Conservation (phyloP, 768 basidiomycete species). For the Postia placenta region DNA sequence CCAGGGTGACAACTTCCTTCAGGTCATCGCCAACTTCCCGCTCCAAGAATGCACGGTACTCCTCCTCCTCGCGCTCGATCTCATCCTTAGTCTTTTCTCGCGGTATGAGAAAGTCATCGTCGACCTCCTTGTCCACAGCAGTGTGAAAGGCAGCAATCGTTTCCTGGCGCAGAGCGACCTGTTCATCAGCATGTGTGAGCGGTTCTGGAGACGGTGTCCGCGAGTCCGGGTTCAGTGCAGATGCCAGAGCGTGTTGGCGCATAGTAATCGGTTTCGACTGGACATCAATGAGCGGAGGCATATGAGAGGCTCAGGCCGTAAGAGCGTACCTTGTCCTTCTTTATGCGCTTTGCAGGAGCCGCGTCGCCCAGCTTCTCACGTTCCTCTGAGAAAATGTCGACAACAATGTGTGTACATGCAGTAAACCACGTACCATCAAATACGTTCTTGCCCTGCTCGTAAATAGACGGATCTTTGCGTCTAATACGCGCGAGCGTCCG, state of each 20-base stretch:
- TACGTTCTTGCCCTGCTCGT: conserved; percentile 60
- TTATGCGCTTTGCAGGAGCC: conserved; percentile 16
- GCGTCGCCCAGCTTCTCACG: conserved; percentile 39
- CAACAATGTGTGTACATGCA: neutral
- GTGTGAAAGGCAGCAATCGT: conserved; percentile 80
- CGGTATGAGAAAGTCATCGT: conserved; percentile 65
- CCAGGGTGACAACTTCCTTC: conserved; percentile 57
- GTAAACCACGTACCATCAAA: conserved; percentile 63
- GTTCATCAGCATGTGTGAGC: conserved; percentile 74
- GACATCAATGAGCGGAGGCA: neutral
- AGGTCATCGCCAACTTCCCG: conserved; percentile 78
- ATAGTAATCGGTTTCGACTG: conserved; percentile 71
- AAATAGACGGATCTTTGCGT: conserved; percentile 79
- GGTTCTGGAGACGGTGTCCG: conserved; percentile 47
- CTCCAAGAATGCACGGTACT: conserved; percentile 78
- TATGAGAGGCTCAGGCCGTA: too few relatives aligned
- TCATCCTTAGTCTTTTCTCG: conserved; percentile 79
- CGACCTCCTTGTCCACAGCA: conserved; percentile 40
- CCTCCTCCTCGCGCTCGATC: conserved; percentile 70
- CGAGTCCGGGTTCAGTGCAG: conserved; percentile 54
- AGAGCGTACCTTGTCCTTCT: conserved; percentile 47
- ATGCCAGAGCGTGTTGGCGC: conserved; percentile 64
- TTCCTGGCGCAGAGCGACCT: conserved; percentile 66
- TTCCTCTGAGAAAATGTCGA: conserved; percentile 47
- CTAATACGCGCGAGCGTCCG: conserved; percentile 83